Conservation (phyloP, 2,329 filamentous ascomycete genomes). For the Aspergillus oerlinghausenensis region DNA sequence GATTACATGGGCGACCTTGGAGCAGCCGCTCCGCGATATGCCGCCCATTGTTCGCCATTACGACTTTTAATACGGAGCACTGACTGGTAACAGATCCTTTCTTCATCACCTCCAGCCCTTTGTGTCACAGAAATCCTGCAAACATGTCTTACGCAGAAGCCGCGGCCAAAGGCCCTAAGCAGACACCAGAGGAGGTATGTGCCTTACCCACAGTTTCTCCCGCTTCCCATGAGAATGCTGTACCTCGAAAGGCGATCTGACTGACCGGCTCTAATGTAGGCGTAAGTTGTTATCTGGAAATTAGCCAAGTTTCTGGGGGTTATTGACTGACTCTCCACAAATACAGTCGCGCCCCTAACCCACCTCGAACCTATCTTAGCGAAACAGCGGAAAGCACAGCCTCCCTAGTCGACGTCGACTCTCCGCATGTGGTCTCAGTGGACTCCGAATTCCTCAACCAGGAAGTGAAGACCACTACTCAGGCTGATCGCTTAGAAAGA, state of each 20-base stretch:
- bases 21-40: background rate
- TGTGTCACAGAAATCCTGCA: background rate
- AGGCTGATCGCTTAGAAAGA: slow-evolving; percentile 42
- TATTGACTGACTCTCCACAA: background rate
- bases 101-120: background rate
- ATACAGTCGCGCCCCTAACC: slow-evolving; percentile 39
- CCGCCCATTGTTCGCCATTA: background rate
- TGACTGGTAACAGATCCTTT: background rate
- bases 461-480: slow-evolving; percentile 42
- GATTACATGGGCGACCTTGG: background rate
- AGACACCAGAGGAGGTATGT: slow-evolving; percentile 45
- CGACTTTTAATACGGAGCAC: background rate
- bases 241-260: slow-evolving; percentile 3
- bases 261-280: slow-evolving; percentile 20
- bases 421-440: slow-evolving; percentile 42
- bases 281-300: slow-evolving; percentile 28
- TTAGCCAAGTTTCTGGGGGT: background rate
- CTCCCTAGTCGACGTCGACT: slow-evolving; percentile 45
- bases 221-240: background rate
- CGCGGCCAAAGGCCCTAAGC: slow-evolving; percentile 44
- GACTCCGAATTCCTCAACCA: slow-evolving; percentile 40
- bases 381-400: slow-evolving; percentile 37
- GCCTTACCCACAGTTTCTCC: background rate
- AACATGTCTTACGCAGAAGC: slow-evolving; percentile 48
- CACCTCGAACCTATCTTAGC: slow-evolving; percentile 35